Conservation (phyloP, 2,329 filamentous ascomycete species). For the Leptographium wingfieldii region DNA sequence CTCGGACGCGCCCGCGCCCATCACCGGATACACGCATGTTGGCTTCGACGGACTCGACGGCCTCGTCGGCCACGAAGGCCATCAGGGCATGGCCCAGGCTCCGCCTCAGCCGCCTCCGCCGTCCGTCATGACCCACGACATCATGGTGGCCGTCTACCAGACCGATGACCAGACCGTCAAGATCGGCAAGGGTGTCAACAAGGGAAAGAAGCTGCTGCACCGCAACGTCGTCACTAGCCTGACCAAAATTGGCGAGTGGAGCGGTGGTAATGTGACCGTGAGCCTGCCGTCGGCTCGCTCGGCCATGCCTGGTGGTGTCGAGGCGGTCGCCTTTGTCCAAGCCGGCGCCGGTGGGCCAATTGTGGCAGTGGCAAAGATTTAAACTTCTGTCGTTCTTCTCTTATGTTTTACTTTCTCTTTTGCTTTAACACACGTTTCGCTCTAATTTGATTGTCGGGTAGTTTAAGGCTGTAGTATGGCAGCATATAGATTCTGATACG, state of each 20-base stretch:
- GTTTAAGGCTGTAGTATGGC: too few relatives aligned
- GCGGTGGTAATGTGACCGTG: conserved; percentile 18
- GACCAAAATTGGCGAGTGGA: conserved; percentile 23
- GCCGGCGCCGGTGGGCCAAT: conserved; percentile 3
- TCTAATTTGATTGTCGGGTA: too few relatives aligned
- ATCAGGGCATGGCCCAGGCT: not conserved
- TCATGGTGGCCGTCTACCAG: conserved; percentile 14
- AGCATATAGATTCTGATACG: too few relatives aligned
- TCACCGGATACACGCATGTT: too few relatives aligned
- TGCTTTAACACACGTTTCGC: not conserved
- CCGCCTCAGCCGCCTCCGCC: too few relatives aligned
- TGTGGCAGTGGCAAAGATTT: conserved; percentile 4
- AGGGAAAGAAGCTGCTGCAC: conserved; percentile 22
- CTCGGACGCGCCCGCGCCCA: conserved; percentile 6
- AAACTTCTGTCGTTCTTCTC: not conserved
- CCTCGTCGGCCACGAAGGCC: not conserved
- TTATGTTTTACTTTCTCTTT: not conserved
- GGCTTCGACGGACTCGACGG: not conserved
- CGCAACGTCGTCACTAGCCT: conserved; percentile 20
- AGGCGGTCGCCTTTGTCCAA: conserved; percentile 6
- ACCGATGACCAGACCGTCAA: conserved; percentile 17
- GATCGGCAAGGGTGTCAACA: conserved; percentile 21
- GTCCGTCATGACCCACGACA: conserved; percentile 1
- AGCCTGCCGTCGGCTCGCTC: conserved; percentile 14
- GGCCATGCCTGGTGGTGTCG: conserved; percentile 7